A percentile compares a stretch with the other conserved stretches of the same genome.
Conservation (phyloP, 1,284 basidiomycete species). For the Termitomyces sp. region DNA sequence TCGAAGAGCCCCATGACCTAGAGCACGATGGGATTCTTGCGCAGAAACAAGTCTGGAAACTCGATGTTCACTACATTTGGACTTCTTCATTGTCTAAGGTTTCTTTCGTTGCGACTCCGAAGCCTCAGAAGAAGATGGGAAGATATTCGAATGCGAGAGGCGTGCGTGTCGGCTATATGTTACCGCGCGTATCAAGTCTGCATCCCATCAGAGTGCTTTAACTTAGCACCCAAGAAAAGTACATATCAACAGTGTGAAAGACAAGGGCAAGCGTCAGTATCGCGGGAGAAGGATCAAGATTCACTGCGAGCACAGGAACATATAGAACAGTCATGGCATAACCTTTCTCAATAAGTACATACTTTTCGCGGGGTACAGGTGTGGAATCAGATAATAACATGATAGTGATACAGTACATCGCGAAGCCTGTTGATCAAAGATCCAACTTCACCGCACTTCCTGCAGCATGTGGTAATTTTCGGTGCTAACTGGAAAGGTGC, state of each 20-base stretch:
- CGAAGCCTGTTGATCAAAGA: slow-evolving; percentile 13
- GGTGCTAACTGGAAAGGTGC: neutral
- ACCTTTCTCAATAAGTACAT: neutral
- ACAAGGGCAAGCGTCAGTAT: neutral
- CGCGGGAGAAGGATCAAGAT: neutral
- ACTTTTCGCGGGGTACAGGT: neutral
- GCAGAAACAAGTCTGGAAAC: neutral
- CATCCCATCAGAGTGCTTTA: neutral
- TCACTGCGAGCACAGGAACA: neutral
- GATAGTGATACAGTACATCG: neutral
- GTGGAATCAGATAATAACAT: neutral
- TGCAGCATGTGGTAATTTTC: neutral
- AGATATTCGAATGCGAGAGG: neutral
- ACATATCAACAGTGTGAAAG: neutral
- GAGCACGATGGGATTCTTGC: neutral
- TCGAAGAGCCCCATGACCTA: neutral
- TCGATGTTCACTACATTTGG: neutral
- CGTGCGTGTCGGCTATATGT: neutral
- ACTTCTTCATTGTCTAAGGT: neutral
- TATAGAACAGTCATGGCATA: neutral
- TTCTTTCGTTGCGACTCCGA: neutral
- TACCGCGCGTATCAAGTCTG: neutral
- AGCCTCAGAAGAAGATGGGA: neutral
- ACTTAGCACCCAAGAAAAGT: neutral
- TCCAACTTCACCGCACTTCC: slow-evolving; percentile 7